Evolutionary conservation across 75 land plant species (phyloP), one percentile per base, ranked within the genome.

Genomic region (Azolla pinnata): DNA sequence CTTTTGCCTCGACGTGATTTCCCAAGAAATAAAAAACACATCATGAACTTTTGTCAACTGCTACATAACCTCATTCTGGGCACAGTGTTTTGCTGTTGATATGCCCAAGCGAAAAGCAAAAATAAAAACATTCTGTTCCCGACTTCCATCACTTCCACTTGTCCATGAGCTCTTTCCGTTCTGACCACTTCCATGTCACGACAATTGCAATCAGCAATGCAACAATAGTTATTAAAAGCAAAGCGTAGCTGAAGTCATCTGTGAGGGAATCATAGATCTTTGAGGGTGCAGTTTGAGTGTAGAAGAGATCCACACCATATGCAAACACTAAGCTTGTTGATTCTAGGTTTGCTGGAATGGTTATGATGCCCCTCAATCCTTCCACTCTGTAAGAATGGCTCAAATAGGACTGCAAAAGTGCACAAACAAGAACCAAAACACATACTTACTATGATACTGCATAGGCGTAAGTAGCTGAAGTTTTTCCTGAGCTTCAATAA

Each of bases 141-240:
- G n/a, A n/a, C n/a, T n/a, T n/a, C n/a, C n/a, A 48, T 76, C 61
- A 93, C 70, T 78, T 88, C 98, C 98, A 93, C 55, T 93, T 93
- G 30, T 88, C 96, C 31, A 60, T 68, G 4, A 93, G 70, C 44
- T 93, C 98, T 74, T 88, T 93, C 59, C 68, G 79, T 63, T 93
- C 87, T 1, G 96, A 79, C 44, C 80, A 65, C n/a, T 79, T 54
- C 81, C 83, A 88, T 26, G 93, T 85, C 10, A 74, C 81, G 44
- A 72, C 62, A 25, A 93, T 93, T 17, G 90, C 96, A 18, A 65
- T 72, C 12, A 88, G 65, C 7, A 93, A 73, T 1, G 75, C 98
- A 59, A 93, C 40, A 20, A 93, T 93, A 12, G 98, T 93, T 54
- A 93, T 62, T 24, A 93, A 81, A 26, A 93, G 87, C 20, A 93